A percentile compares a stretch with the other conserved stretches of the same genome.
phyloP scores from a whole-genome alignment of 495 filamentous ascomycete genomes.

The Barbatosphaeria neglecta region DNA sequence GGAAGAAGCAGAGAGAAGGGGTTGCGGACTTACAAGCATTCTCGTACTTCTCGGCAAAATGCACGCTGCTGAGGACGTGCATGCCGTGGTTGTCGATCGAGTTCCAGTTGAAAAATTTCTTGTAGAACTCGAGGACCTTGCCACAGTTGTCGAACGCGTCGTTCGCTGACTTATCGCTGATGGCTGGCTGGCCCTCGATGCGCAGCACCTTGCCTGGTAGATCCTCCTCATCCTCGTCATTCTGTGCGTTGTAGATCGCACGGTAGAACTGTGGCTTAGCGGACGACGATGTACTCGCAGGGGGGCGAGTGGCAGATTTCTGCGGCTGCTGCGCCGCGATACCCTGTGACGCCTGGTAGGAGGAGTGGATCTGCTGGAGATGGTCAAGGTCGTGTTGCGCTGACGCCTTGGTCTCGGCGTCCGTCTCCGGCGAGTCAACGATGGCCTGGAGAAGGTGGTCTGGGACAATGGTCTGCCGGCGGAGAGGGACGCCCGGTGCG shows the following conservation, averaged over 20 bases:
- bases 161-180: slow-evolving; percentile 21
- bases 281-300: slow-evolving; percentile 2
- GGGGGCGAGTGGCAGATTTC: neutral
- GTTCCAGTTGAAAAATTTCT: slow-evolving; percentile 29
- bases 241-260: slow-evolving; percentile 24
- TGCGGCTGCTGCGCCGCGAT: slow-evolving; percentile 5
- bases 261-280: slow-evolving; percentile 17
- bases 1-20: neutral
- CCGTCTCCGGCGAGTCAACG: slow-evolving; percentile 19
- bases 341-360: slow-evolving; percentile 17
- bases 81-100: slow-evolving; percentile 32
- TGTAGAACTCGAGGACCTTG: slow-evolving; percentile 30
- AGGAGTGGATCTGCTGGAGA: slow-evolving; percentile 11
- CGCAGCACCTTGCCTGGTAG: slow-evolving; percentile 25
- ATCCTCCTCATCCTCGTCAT: slow-evolving; percentile 16
- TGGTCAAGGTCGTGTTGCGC: slow-evolving; percentile 24
- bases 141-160: slow-evolving; percentile 29
- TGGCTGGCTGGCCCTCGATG: slow-evolving; percentile 24
- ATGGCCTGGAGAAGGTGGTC: slow-evolving; percentile 25
- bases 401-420: slow-evolving; percentile 19
- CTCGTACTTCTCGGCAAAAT: slow-evolving; percentile 29
- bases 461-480: slow-evolving; percentile 20
- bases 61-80: slow-evolving; percentile 30
- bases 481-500: slow-evolving; percentile 2
- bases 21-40: slow-evolving; percentile 23